Percentiles rank a stretch among this genome's conserved stretches.
These are phyloP conservation scores for Apiospora koreana DNA, from an alignment of 2,329 filamentous ascomycete genomes.

Conservation along the genomic window DNA sequence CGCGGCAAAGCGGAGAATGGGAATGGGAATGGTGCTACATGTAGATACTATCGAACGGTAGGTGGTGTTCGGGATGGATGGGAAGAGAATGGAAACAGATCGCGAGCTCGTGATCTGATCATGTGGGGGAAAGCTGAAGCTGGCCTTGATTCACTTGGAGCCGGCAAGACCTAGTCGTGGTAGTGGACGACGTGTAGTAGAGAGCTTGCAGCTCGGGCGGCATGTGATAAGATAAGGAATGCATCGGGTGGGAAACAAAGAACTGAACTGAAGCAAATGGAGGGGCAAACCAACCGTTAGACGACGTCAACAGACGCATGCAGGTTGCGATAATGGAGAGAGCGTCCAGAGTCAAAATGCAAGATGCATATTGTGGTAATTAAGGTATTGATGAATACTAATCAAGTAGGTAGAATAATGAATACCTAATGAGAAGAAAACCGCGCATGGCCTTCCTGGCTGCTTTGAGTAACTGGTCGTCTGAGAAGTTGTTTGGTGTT, in stretches of 20 bases:
- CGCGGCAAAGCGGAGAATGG: background rate
- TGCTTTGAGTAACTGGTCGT: background rate
- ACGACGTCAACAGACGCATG: background rate
- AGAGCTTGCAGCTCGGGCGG: no score
- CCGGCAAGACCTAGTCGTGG: background rate
- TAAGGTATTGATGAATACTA: no score
- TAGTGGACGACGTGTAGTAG: no score
- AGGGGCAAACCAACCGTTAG: background rate
- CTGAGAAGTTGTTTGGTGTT: background rate
- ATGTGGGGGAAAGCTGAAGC: conserved; percentile 3
- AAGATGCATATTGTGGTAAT: background rate
- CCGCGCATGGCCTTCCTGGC: background rate
- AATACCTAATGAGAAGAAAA: background rate
- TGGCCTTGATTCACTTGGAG: background rate
- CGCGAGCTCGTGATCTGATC: background rate
- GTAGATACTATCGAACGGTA: background rate
- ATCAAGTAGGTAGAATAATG: background rate
- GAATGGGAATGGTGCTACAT: background rate
- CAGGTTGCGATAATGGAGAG: background rate
- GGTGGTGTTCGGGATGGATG: background rate
- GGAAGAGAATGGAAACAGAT: conserved; percentile 1
- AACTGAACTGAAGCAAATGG: background rate
- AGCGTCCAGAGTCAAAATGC: background rate
- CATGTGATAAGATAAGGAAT: conserved; percentile 4
- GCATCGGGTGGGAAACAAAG: background rate